A percentile compares a stretch with the other conserved stretches of the same genome.
These are phyloP conservation scores for Pilaira anomala DNA, from an alignment of 192 early-diverging fungal genomes.

Conservation along the genomic window DNA sequence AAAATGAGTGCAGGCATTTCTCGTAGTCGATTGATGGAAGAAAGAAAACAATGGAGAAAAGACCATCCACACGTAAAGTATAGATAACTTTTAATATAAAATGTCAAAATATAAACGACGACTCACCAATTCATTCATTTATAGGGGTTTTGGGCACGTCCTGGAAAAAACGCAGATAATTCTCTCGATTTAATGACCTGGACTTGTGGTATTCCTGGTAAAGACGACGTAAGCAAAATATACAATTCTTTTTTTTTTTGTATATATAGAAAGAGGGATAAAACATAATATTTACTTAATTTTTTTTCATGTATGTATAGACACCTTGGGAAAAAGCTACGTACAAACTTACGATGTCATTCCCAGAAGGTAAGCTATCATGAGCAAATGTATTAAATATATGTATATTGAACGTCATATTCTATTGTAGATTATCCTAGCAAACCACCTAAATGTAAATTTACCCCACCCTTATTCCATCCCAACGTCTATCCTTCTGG, in stretches of 20 bases:
- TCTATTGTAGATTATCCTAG: conserved; percentile 66
- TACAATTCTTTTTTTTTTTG: not conserved
- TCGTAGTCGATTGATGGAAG: conserved; percentile 56
- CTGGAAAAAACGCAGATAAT: conserved; percentile 77
- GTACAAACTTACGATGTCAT: conserved; percentile 77
- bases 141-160: conserved; percentile 91
- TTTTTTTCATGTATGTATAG: conserved; percentile 33
- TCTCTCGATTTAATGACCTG: conserved; percentile 84
- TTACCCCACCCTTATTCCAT: conserved; percentile 78
- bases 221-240: conserved; percentile 38
- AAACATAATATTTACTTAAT: not conserved
- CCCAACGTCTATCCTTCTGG: conserved; percentile 98
- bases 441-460: conserved; percentile 85
- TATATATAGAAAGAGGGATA: not conserved
- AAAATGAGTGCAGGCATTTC: conserved; percentile 36
- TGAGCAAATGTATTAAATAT: not conserved
- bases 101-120: not conserved
- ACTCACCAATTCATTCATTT: conserved; percentile 18
- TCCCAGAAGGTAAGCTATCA: conserved; percentile 81
- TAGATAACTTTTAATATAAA: conserved; percentile 1
- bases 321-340: conserved; percentile 89
- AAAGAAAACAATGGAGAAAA: conserved; percentile 97
- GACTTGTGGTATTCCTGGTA: conserved; percentile 60
- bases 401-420: not conserved
- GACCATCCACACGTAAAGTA: conserved; percentile 75